Conservation (phyloP, 2,329 filamentous ascomycete genomes). For the Cercospora citrullina region DNA sequence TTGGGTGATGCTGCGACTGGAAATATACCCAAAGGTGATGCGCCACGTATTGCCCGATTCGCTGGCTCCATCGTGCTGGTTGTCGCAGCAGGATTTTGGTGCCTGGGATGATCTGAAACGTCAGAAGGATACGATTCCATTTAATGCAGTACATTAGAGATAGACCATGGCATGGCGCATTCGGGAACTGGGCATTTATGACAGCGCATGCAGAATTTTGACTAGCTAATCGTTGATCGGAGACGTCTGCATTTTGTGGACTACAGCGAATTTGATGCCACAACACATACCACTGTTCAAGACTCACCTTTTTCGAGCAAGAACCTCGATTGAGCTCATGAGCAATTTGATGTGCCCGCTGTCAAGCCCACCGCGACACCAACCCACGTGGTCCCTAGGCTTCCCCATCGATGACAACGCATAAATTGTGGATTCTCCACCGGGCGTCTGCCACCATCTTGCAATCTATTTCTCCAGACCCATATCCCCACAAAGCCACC, state of each 20-base stretch:
- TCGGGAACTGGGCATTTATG: not conserved
- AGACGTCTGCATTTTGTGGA: not conserved
- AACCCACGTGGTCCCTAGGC: not conserved
- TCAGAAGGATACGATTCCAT: too few species aligned
- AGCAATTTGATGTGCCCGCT: not conserved
- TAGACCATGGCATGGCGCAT: conserved; percentile 9
- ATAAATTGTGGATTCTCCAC: not conserved
- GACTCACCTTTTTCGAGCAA: not conserved
- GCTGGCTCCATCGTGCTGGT: conserved; percentile 34
- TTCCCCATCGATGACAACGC: not conserved
- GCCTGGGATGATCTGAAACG: conserved; percentile 19
- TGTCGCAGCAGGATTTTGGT: conserved; percentile 27
- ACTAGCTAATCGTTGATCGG: not conserved
- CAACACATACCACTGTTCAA: not conserved
- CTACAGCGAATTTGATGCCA: not conserved
- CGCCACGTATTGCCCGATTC: conserved; percentile 28
- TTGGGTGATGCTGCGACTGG: conserved; percentile 55
- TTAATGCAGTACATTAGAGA: not conserved
- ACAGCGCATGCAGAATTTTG: not conserved
- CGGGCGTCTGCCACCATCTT: not conserved
- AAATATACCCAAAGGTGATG: conserved; percentile 40
- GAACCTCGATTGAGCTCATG: not conserved
- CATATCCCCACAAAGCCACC: not conserved
- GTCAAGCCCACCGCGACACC: not conserved
- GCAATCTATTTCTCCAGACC: not conserved